phyloP scores from a whole-genome alignment of 2,329 filamentous ascomycete genomes.

The Chaetoscypha palmicola region DNA sequence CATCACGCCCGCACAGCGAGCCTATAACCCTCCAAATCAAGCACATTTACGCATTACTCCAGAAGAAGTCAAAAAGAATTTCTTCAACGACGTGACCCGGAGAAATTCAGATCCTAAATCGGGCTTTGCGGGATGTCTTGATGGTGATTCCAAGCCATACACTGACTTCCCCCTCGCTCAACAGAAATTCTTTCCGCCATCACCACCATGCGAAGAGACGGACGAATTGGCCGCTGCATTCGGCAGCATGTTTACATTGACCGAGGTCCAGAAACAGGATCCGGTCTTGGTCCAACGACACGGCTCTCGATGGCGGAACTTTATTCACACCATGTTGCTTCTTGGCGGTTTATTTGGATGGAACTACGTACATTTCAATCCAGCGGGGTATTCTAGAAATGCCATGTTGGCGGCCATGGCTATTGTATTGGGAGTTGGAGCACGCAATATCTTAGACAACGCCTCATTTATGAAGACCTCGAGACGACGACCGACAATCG shows the following conservation, averaged over 20 bases:
- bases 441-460: constrained; percentile 15
- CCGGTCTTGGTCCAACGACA: background rate
- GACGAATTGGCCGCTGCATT: constrained; percentile 18
- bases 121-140: background rate
- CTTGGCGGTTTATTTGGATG: constrained; percentile 12
- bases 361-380: constrained; percentile 9
- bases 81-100: constrained; percentile 36
- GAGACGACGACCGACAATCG: background rate
- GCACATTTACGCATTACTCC: constrained; percentile 44
- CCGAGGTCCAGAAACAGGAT: constrained; percentile 6
- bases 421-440: constrained; percentile 7
- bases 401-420: constrained; percentile 10
- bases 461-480: background rate
- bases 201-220: constrained; percentile 11
- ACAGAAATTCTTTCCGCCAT: constrained; percentile 22
- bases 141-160: background rate
- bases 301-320: background rate
- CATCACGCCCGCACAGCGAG: constrained; percentile 53
- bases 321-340: background rate
- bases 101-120: constrained; percentile 1
- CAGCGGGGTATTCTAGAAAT: constrained; percentile 9
- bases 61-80: constrained; percentile 40
- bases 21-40: constrained; percentile 54
- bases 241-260: constrained; percentile 15
- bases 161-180: constrained; percentile 45